phyloP scores from a whole-genome alignment of 2,329 filamentous ascomycete species.

The Hypoxylon sp. region DNA sequence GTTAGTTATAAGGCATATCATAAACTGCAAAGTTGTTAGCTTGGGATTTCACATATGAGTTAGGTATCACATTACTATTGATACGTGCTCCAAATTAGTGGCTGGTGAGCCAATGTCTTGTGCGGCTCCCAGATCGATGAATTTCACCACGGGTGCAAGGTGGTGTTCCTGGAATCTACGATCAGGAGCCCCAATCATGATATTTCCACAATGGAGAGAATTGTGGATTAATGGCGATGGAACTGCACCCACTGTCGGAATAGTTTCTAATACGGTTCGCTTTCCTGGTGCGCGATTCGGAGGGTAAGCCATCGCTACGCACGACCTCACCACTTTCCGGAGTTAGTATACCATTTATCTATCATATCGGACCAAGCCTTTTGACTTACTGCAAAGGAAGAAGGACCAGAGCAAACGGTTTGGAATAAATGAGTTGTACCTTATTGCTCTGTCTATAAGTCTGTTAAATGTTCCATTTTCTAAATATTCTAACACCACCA shows the following conservation, averaged over 20 bases:
- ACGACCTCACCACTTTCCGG: conserved; percentile 22
- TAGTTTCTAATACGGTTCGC: conserved; percentile 2
- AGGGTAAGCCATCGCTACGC: conserved; percentile 15
- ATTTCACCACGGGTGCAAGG: not conserved
- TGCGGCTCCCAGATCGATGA: conserved; percentile 12
- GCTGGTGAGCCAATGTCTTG: not conserved
- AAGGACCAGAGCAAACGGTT: conserved; percentile 30
- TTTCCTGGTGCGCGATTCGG: not conserved
- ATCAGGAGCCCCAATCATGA: conserved; percentile 3
- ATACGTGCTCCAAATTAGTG: conserved; percentile 5
- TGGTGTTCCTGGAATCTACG: conserved; percentile 9
- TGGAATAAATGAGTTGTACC: not conserved
- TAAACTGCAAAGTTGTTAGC: conserved; percentile 11
- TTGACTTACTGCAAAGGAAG: conserved; percentile 29
- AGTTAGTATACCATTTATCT: not conserved
- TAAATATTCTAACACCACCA: conserved; percentile 24
- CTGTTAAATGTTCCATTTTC: conserved; percentile 14
- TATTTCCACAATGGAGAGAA: not conserved
- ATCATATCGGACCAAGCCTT: too few species aligned
- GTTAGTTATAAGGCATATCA: conserved; percentile 5
- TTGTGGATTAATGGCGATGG: conserved; percentile 2
- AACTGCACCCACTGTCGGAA: not conserved
- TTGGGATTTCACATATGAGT: not conserved
- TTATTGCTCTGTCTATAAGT: conserved; percentile 1
- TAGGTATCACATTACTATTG: conserved; percentile 13